Conservation (phyloP, 2,329 filamentous ascomycete genomes). For the Colletotrichum karsti region DNA sequence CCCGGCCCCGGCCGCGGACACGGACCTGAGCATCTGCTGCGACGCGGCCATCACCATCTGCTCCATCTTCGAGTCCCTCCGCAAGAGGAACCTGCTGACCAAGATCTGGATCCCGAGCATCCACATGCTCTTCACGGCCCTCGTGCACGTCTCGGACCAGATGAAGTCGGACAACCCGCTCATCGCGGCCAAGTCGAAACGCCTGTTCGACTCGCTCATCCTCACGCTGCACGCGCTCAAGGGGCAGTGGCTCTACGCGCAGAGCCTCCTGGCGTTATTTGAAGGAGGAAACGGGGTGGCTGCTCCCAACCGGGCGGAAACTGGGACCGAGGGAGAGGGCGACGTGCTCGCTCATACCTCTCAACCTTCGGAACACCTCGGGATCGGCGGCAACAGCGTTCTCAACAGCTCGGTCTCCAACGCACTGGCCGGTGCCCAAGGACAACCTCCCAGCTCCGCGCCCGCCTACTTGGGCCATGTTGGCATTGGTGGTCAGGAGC, state of each 20-base stretch:
- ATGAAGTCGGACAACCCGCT: slow-evolving; percentile 39
- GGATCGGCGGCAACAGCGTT: neutral
- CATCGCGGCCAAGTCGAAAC: slow-evolving; percentile 38
- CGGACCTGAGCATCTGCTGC: slow-evolving; percentile 40
- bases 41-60: slow-evolving; percentile 37
- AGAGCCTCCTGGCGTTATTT: slow-evolving; percentile 40
- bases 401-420: neutral
- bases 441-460: neutral
- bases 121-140: slow-evolving; percentile 40
- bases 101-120: slow-evolving; percentile 39
- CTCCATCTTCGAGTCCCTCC: slow-evolving; percentile 40
- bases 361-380: neutral
- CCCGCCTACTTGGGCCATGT: neutral
- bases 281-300: slow-evolving; percentile 26
- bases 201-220: slow-evolving; percentile 39
- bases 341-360: neutral
- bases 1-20: slow-evolving; percentile 28
- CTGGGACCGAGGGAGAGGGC: neutral
- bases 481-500: neutral
- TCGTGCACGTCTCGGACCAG: slow-evolving; percentile 38
- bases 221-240: slow-evolving; percentile 37
- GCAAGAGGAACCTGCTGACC: slow-evolving; percentile 30
- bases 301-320: neutral
- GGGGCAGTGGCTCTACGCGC: slow-evolving; percentile 41
- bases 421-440: neutral